A percentile compares a stretch with the other conserved stretches of the same genome.
Evolutionary conservation across 1,284 basidiomycete genomes (phyloP).

Genomic region (Cutaneotrichosporon spelunceum): DNA sequence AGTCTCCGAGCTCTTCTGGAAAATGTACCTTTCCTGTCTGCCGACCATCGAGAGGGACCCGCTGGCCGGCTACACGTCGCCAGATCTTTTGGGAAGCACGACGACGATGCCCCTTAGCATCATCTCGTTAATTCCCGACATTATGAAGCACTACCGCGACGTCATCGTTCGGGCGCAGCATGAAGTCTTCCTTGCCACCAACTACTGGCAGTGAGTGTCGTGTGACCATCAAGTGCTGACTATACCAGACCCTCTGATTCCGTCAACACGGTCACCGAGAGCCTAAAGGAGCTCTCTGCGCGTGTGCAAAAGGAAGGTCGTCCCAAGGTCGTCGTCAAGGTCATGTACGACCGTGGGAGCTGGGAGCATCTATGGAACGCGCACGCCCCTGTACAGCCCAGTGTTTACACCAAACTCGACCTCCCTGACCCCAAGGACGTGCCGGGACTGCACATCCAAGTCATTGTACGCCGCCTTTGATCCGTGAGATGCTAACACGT

Average conservation of each 20-base stretch:
- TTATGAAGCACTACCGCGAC: constrained; percentile 59
- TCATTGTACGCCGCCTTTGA: constrained; percentile 51
- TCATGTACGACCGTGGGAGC: constrained; percentile 68
- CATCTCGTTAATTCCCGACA: constrained; percentile 59
- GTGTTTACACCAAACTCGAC: constrained; percentile 55
- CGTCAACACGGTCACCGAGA: constrained; percentile 57
- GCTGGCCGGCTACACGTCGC: constrained; percentile 57
- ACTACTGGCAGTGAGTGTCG: constrained; percentile 56
- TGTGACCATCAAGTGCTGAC: constrained; percentile 4
- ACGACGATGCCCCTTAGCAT: constrained; percentile 57
- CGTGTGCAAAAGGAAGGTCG: constrained; percentile 54
- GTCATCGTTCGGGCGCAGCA: constrained; percentile 58
- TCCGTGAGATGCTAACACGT: constrained; percentile 17
- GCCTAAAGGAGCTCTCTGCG: constrained; percentile 59
- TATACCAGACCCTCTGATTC: constrained; percentile 55
- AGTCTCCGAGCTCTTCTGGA: constrained; percentile 50
- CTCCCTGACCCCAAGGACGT: constrained; percentile 61
- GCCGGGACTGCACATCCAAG: constrained; percentile 62
- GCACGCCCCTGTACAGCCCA: constrained; percentile 51
- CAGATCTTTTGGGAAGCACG: constrained; percentile 57
- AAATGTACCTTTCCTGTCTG: constrained; percentile 59
- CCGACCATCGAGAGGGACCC: constrained; percentile 57
- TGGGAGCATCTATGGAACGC: constrained; percentile 58
- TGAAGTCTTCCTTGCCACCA: constrained; percentile 63
- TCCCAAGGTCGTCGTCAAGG: constrained; percentile 58